phyloP scores from a whole-genome alignment of 2,329 filamentous ascomycete genomes.

The Aspergillus clavatus region DNA sequence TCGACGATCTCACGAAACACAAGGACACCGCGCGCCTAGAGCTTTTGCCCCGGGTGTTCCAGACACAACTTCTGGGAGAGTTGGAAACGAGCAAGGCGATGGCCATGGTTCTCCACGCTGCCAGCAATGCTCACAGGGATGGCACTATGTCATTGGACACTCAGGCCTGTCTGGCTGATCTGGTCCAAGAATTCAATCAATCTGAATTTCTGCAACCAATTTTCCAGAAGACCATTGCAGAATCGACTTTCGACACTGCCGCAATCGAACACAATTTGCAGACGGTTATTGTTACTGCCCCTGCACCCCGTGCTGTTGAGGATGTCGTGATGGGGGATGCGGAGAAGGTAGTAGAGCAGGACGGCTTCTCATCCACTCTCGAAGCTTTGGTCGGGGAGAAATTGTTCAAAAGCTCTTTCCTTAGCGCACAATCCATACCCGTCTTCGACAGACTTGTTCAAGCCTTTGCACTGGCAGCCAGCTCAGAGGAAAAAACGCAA shows the following conservation, averaged over 20 bases:
- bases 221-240: constrained; percentile 63
- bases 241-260: constrained; percentile 67
- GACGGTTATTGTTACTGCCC: constrained; percentile 59
- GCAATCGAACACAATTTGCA: constrained; percentile 71
- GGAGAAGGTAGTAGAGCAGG: constrained; percentile 22
- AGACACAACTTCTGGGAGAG: constrained; percentile 28
- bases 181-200: constrained; percentile 63
- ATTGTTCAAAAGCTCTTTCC: constrained; percentile 34
- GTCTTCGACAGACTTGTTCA: constrained; percentile 38
- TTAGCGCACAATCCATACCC: constrained; percentile 28
- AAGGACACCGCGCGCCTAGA: constrained; percentile 43
- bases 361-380: constrained; percentile 30
- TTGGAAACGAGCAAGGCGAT: constrained; percentile 29
- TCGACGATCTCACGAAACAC: constrained; percentile 30
- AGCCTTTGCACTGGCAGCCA: constrained; percentile 32
- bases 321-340: constrained; percentile 50
- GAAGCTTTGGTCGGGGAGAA: constrained; percentile 29
- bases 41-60: constrained; percentile 36
- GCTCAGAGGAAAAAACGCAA: constrained; percentile 28
- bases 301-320: constrained; percentile 47
- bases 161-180: constrained; percentile 60
- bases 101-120: constrained; percentile 30
- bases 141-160: constrained; percentile 40
- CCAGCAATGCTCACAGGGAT: constrained; percentile 45
- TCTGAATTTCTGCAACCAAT: constrained; percentile 56